Base-by-base conservation (phyloP, 192 early-diverging fungal genomes). In the Umbelopsis sp. region DNA sequence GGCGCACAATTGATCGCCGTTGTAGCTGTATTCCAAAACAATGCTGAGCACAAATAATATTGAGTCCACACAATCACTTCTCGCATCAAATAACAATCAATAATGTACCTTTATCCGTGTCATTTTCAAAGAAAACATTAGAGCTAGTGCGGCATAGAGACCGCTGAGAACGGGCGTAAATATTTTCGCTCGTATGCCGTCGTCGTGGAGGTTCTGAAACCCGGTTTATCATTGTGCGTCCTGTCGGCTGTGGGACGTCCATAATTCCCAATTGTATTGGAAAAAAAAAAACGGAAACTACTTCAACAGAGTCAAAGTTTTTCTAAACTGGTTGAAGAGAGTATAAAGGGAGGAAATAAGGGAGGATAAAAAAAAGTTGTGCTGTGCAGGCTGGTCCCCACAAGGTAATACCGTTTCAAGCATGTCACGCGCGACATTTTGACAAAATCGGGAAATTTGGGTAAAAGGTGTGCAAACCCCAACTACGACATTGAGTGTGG, bases 1-100 rank as follows among this genome's bases (percentile, higher is more conserved):
- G 55, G 55, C 10, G 55, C 55, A 61, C 55, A 61, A 61, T 61
- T 61, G 55, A 61, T 61, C 2, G 55, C 55, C 30, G 55, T 61
- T 15, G 55, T 61, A 0, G 55, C 55, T 15, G 55, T 61, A 15
- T 22, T 37, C 55, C 27, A 61, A 61, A 15, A 12, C 55, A 61
- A 35, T 12, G 27, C 55, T 61, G 35, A 41, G 37, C 37, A 41
- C 6, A 1, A 6, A 41, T 4, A 6, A 41, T 41, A 6, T 6
- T 41, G 37, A 41, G 37, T 41, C 10, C 10, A 41, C 37, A 41
- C 20, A n/a, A 21, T 51, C 3, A 7, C n/a, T 41, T 41, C 37
- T 41, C 37, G 37, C 50, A 52, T 52, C n/a, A 4, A 52, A 4
- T 5, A 10, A 9, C 1, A 41, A 6, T 9, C 37, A 41, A 52